These are phyloP conservation scores for Monilinia fructicola DNA, from an alignment of 2,329 filamentous ascomycete species.

Conservation along the genomic window DNA sequence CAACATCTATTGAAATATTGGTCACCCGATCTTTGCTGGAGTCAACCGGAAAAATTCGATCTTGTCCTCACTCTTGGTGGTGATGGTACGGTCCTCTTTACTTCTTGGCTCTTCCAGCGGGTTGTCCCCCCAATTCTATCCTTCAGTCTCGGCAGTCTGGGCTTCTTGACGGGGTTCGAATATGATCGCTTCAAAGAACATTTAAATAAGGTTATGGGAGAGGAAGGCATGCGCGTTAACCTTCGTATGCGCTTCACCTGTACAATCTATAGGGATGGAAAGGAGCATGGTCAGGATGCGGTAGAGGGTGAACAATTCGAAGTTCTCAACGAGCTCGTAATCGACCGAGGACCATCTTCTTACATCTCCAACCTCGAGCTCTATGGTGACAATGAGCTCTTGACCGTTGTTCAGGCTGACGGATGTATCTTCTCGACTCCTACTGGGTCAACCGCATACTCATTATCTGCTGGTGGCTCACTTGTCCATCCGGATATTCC, in stretches of 20 bases:
- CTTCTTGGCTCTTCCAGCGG: conserved; percentile 88
- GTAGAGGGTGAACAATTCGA: conserved; percentile 96
- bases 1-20: conserved; percentile 88
- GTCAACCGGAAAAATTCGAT: conserved; percentile 90
- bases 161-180: conserved; percentile 86
- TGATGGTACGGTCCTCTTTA: conserved; percentile 84
- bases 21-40: conserved; percentile 95
- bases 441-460: conserved; percentile 93
- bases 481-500: conserved; percentile 96
- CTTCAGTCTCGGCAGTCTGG: conserved; percentile 79
- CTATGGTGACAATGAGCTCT: conserved; percentile 89
- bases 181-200: conserved; percentile 87
- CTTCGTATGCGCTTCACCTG: conserved; percentile 98
- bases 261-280: conserved; percentile 82
- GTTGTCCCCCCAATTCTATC: conserved; percentile 82
- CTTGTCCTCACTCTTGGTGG: conserved; percentile 85
- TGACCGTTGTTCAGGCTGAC: conserved; percentile 95
- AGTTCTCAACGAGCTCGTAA: conserved; percentile 96
- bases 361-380: conserved; percentile 97
- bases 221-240: conserved; percentile 94
- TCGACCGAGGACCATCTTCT: conserved; percentile 92
- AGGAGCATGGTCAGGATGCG: conserved; percentile 58
- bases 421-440: conserved; percentile 98
- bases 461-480: conserved; percentile 89
- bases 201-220: conserved; percentile 86